Evolutionary conservation across 495 filamentous ascomycete genomes (phyloP).

Genomic region (Pyronema domesticum): DNA sequence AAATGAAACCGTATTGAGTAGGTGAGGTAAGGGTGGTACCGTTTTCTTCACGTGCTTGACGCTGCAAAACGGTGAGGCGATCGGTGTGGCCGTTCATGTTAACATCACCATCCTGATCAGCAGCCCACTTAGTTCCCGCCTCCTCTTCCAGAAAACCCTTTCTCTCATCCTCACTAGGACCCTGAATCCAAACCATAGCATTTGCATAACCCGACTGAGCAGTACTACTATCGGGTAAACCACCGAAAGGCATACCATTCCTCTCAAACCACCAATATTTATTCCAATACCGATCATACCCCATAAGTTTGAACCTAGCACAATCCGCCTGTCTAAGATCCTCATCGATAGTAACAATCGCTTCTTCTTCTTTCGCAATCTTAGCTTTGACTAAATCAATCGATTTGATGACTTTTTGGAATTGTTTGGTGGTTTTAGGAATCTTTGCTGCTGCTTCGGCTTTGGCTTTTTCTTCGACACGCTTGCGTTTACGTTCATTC

Average conservation of each 20-base stretch:
- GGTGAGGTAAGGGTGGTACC: constrained; percentile 59
- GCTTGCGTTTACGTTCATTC: constrained; percentile 66
- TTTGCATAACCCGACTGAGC: constrained; percentile 78
- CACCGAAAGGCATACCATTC: constrained; percentile 92
- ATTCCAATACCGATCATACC: constrained; percentile 92
- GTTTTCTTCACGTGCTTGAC: constrained; percentile 76
- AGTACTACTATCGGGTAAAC: constrained; percentile 74
- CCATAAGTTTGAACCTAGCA: constrained; percentile 69
- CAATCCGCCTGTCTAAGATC: constrained; percentile 88
- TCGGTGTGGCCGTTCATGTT: constrained; percentile 38
- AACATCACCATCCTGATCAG: constrained; percentile 24
- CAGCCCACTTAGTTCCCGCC: constrained; percentile 30
- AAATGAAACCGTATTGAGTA: constrained; percentile 76
- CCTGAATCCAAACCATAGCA: constrained; percentile 88
- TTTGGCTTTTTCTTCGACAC: constrained; percentile 59
- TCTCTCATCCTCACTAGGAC: constrained; percentile 75
- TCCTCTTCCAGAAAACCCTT: constrained; percentile 55
- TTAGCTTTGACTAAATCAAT: constrained; percentile 68
- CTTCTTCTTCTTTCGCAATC: constrained; percentile 62
- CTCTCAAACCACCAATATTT: constrained; percentile 98
- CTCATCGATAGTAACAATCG: constrained; percentile 69
- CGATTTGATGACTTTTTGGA: constrained; percentile 67
- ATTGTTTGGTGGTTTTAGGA: constrained; percentile 68
- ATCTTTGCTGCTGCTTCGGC: constrained; percentile 65
- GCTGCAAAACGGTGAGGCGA: constrained; percentile 62